Percentiles rank a stretch among this genome's conserved stretches.
Conservation (phyloP, 2,329 filamentous ascomycete genomes). For the Cercospora sp. region DNA sequence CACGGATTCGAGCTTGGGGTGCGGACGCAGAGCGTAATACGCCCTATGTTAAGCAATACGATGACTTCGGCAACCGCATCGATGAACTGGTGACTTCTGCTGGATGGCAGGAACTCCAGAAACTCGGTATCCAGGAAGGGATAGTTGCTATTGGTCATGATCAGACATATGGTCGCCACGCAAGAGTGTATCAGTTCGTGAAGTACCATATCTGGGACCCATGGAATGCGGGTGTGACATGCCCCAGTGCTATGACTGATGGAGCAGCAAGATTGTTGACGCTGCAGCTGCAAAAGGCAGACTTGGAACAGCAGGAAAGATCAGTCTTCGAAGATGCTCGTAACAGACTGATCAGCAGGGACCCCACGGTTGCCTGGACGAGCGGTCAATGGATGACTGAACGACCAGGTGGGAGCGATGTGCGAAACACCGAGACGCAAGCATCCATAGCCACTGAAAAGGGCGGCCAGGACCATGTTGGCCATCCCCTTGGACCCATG, state of each 20-base stretch:
- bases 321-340: constrained; percentile 37
- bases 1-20: constrained; percentile 33
- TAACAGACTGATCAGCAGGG: constrained; percentile 54
- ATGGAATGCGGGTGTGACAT: constrained; percentile 22
- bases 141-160: constrained; percentile 63
- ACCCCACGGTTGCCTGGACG: constrained; percentile 61
- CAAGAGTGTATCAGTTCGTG: constrained; percentile 21
- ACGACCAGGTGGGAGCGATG: constrained; percentile 66
- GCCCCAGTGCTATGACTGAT: constrained; percentile 25
- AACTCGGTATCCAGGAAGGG: constrained; percentile 59
- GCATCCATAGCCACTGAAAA: background rate
- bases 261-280: constrained; percentile 20
- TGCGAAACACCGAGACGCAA: constrained; percentile 60
- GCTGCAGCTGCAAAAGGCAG: background rate
- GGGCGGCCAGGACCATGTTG: constrained; percentile 16
- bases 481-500: constrained; percentile 44
- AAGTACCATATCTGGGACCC: constrained; percentile 23
- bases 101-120: constrained; percentile 65
- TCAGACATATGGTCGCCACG: constrained; percentile 42
- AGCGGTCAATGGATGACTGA: constrained; percentile 79
- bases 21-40: constrained; percentile 66
- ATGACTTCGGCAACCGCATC: constrained; percentile 42
- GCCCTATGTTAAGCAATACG: constrained; percentile 60
- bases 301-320: constrained; percentile 8
- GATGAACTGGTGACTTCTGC: constrained; percentile 63